Percentiles rank a stretch among this genome's conserved stretches.
These are phyloP conservation scores for Backusella tarrabulga DNA, from an alignment of 192 early-diverging fungal species.

Conservation along the genomic window DNA sequence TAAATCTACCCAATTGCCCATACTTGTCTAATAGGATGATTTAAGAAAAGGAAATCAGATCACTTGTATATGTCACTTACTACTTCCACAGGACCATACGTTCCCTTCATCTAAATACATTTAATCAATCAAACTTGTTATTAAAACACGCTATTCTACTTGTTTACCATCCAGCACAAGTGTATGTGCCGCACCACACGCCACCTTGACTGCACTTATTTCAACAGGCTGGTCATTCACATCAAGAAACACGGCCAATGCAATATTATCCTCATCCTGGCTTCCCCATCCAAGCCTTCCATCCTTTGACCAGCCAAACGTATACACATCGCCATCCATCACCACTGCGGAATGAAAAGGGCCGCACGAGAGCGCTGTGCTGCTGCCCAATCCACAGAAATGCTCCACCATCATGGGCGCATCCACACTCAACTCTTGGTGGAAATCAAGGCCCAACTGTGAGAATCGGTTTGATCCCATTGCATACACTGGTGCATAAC, in stretches of 20 bases:
- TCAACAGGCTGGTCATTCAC: neutral
- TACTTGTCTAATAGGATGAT: neutral
- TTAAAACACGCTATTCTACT: neutral
- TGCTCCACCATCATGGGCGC: neutral
- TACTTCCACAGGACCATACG: conserved; percentile 15
- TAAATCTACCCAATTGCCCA: neutral
- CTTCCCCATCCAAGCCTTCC: conserved; percentile 7
- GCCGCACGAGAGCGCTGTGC: neutral
- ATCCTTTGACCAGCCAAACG: conserved; percentile 19
- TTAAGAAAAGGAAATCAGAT: neutral
- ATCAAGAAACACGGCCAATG: neutral
- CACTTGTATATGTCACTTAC: neutral
- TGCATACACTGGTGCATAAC: conserved; percentile 5
- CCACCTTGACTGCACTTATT: neutral
- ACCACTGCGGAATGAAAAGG: conserved; percentile 10
- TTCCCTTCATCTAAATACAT: neutral
- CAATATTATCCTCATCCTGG: neutral
- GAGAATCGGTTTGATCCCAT: conserved; percentile 14
- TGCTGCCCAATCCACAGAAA: conserved; percentile 3
- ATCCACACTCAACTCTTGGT: neutral
- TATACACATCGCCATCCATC: conserved; percentile 12
- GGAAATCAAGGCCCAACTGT: conserved; percentile 10
- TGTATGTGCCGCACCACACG: conserved; percentile 14
- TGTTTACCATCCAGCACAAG: conserved; percentile 16
- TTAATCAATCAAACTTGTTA: neutral